Base-by-base conservation (phyloP, 1,284 basidiomycete genomes). In the Austroboletus niveus region DNA sequence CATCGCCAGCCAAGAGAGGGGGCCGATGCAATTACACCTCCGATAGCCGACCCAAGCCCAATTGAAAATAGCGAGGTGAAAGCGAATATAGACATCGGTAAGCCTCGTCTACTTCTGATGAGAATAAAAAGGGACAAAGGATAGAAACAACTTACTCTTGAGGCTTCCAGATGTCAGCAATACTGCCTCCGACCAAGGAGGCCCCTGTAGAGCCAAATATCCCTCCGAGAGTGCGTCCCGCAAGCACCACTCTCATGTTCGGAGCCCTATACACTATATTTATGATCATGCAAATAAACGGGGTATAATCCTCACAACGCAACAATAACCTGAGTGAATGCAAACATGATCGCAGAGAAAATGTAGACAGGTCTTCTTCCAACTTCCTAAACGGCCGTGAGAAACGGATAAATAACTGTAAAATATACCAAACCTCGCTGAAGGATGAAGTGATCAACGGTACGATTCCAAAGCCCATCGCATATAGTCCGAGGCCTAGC, bases 161-260 rank as follows among this genome's bases (percentile, higher is more conserved):
- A 27, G 67, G 62, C 10, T 41, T 34, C 65, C 65, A 69, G 36
- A 66, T 61, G 47, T 84, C 82, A 1, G 80, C 75, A 17, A 87
- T 73, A 1, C 77, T 82, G 0, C 83, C 84, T 7, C 81, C 82
- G 2, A 85, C 80, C 53, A 87, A 73, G 0, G 82, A 80, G 0
- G 76, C 73, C 0, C 83, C 82, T 1, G 80, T 76, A 49, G 61
- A 83, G 0, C 82, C 57, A 43, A 63, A 63, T 24, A 66, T 48
- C n/a, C 67, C 64, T 24, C 45, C 54, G 2, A 66, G 57, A 30
- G 47, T 39, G 17, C 67, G 64, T n/a, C 55, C 65, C 6, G 42
- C 53, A 15, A 66, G 34, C 0, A 66, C 52, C 1, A 38, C 48
- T 5, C 34, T 27, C 9, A 68, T 68, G 17, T 66, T 63, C 30